Evolutionary conservation across 2,329 filamentous ascomycete species (phyloP), one percentile per base, ranked within the genome.

Genomic region (Stagonosporopsis rhizophila): DNA sequence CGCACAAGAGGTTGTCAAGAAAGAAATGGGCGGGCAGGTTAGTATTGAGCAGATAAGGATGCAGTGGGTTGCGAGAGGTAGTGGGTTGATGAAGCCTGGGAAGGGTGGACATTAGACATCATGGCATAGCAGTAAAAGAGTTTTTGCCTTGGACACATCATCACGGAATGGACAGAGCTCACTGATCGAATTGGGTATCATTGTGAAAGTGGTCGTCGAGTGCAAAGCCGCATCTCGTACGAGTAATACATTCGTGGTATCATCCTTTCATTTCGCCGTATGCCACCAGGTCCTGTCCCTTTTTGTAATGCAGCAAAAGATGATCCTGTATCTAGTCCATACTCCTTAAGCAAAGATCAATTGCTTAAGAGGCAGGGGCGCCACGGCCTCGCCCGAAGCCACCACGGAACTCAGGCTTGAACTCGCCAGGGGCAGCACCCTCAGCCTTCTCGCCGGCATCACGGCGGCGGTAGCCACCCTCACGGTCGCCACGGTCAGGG

Each of bases 381-480:
- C 56, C 73, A 66, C 73, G 73, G 58, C 73, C 73, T 60, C 73
- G 72, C 19, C 76, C 76, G 67, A 77, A 78, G 63, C 76, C 76
- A 70, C 75, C 75, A 70, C 76, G 75, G 75, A 78, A 78, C 68
- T 76, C 71, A 44, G 76, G 76, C 71, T 75, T 76, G 74, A 77
- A 78, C 67, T 76, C 75, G 61, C 75, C 75, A 50, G 76, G 76
- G 50, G 76, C 74, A 67, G 67, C 68, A 41, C 73, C 69, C 72
- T 76, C 69, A 44, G 65, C 65, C 67, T 77, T 75, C 67, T 77
- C 74, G 52, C 71, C 75, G 82, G 87, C 89, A 76, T 96, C 92
- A 77, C 93, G 90, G 81, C 93, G 89, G 81, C 93, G 86, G 88
- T 97, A 96, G 72, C 90, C 90, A 74, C 87, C 86, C 70, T 85